Conservation (phyloP, 148 eudicot species). For the Talinum fruticosum region DNA sequence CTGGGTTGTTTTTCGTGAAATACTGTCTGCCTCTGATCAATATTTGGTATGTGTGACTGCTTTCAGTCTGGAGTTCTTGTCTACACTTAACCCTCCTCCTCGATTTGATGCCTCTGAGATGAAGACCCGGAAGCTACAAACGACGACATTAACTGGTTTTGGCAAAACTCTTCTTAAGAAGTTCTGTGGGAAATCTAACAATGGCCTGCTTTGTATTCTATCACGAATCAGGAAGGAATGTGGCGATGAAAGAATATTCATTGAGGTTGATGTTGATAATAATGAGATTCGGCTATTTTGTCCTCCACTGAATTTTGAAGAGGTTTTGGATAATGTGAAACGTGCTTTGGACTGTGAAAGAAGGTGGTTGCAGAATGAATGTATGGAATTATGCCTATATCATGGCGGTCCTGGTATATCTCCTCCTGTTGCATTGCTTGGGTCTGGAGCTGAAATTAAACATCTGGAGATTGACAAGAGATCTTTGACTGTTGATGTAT, state of each 20-base stretch:
- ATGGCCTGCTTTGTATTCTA: conserved; percentile 40
- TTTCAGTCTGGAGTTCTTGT: conserved; percentile 48
- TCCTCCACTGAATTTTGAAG: conserved; percentile 48
- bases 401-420: conserved; percentile 56
- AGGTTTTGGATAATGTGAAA: conserved; percentile 39
- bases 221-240: conserved; percentile 43
- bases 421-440: conserved; percentile 79
- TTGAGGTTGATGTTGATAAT: conserved; percentile 62
- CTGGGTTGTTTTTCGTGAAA: conserved; percentile 92
- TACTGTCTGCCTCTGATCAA: conserved; percentile 52
- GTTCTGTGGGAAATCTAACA: conserved; percentile 68
- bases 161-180: conserved; percentile 63
- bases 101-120: conserved; percentile 53
- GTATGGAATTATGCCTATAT: conserved; percentile 68
- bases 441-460: conserved; percentile 87
- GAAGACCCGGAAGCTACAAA: conserved; percentile 54
- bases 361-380: conserved; percentile 65
- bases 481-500: conserved; percentile 71
- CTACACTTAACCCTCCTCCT: conserved; percentile 57
- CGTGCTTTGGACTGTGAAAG: conserved; percentile 50
- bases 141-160: conserved; percentile 44
- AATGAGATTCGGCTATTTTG: conserved; percentile 58
- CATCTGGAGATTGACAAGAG: conserved; percentile 90
- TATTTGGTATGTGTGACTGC: conserved; percentile 81
- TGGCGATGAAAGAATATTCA: conserved; percentile 57